A percentile compares a stretch with the other conserved stretches of the same genome.
Conservation (phyloP, 2,329 filamentous ascomycete genomes). For the Neoarthrinium moseri region DNA sequence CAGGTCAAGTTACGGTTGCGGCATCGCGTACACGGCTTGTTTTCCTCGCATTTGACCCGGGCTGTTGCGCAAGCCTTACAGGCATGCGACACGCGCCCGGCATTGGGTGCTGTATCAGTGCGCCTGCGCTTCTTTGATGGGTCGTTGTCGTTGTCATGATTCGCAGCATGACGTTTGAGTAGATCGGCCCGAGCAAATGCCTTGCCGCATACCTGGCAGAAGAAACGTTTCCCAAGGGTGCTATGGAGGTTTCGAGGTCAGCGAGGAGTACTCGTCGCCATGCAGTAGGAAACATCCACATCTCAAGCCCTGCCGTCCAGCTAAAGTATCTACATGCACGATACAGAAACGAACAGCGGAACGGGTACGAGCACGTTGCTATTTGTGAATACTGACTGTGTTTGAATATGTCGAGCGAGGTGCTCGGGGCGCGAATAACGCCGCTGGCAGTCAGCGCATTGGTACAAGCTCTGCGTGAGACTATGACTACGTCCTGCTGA, state of each 20-base stretch:
- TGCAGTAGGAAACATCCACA: no score
- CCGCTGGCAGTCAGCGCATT: conserved; percentile 50
- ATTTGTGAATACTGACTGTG: conserved; percentile 15
- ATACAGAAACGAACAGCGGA: no score
- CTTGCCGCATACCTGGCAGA: conserved; percentile 46
- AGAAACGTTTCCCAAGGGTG: conserved; percentile 23
- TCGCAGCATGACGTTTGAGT: conserved; percentile 50
- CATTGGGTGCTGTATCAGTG: conserved; percentile 40
- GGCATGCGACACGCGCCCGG: conserved; percentile 51
- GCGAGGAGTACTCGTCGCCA: background rate
- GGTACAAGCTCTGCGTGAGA: conserved; percentile 37
- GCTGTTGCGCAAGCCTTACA: conserved; percentile 51
- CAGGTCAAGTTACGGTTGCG: conserved; percentile 45
- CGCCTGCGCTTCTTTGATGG: conserved; percentile 46
- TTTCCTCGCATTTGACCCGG: conserved; percentile 54
- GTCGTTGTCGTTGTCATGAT: conserved; percentile 46
- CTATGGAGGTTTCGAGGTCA: conserved; percentile 1
- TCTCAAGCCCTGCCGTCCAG: no score
- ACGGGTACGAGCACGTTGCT: no score
- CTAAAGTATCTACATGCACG: no score
- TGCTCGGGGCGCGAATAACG: conserved; percentile 54
- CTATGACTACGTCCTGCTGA: conserved; percentile 17
- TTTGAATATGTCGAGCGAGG: conserved; percentile 37
- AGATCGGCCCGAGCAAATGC: conserved; percentile 54
- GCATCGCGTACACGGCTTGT: conserved; percentile 53